These are phyloP conservation scores for Cladosporium cucumerinum DNA, from an alignment of 2,329 filamentous ascomycete genomes.

Conservation along the genomic window DNA sequence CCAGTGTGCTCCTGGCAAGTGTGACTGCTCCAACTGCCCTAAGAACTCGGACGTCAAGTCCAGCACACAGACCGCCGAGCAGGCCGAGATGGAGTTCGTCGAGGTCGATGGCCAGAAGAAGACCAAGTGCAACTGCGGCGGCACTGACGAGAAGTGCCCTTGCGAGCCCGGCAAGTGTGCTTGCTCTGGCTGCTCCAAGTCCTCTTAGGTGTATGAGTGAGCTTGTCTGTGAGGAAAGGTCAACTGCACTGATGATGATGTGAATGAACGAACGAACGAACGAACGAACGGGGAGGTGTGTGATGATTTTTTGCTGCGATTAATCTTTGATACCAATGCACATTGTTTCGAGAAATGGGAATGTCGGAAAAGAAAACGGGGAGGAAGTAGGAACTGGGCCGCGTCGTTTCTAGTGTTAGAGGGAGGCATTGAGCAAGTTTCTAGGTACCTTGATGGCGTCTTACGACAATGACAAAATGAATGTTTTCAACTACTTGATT, in stretches of 20 bases:
- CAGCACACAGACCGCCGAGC: slow-evolving; percentile 26
- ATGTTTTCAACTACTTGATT: not conserved
- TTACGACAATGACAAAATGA: not conserved
- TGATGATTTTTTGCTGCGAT: not conserved
- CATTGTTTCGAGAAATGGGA: not conserved
- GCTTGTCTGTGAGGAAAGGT: not conserved
- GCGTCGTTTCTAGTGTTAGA: not conserved
- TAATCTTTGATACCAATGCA: slow-evolving; percentile 15
- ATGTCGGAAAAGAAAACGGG: not conserved
- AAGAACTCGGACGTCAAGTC: slow-evolving; percentile 42
- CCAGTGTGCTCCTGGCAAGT: slow-evolving; percentile 39
- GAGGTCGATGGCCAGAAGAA: slow-evolving; percentile 47
- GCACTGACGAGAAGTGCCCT: slow-evolving; percentile 43
- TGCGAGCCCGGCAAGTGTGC: slow-evolving; percentile 49
- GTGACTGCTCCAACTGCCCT: slow-evolving; percentile 36
- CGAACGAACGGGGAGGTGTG: too few relatives aligned
- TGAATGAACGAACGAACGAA: not conserved
- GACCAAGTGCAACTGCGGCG: slow-evolving; percentile 51
- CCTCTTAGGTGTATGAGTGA: slow-evolving; percentile 22
- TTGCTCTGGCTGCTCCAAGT: slow-evolving; percentile 47
- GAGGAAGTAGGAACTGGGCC: not conserved
- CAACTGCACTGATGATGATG: not conserved
- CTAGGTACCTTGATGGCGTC: not conserved
- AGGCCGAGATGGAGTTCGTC: slow-evolving; percentile 46
- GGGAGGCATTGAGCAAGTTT: not conserved